Base-by-base conservation (phyloP, 2,329 filamentous ascomycete species). In the Fusarium veterinarium region DNA sequence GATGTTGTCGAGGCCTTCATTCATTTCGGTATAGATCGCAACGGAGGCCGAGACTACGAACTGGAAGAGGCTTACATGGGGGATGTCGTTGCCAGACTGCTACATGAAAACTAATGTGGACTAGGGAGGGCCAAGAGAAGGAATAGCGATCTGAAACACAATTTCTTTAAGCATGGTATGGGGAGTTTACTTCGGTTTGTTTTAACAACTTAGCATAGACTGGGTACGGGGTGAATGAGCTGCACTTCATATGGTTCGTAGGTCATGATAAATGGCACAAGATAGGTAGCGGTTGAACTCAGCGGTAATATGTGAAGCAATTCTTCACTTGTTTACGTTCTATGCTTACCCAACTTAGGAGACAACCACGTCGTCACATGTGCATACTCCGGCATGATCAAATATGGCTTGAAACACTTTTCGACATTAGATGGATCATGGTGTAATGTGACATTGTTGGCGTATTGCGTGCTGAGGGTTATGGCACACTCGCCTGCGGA, bases 1-100 rank as follows among this genome's bases (percentile, higher is more conserved):
- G 87, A 89, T n/a, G 94, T 98, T 3, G 94, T 98, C 0, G 89
- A 92, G 14, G 93, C 94, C 1, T 97, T 98, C 78, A 87, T 92
- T 58, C 93, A 89, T 68, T 91, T 96, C 12, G 93, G 93, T 10
- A 95, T 97, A 74, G 93, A 95, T 71, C 89, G 89, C 23, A 94
- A 92, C 75, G 89, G 88, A 31, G 95, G 95, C 0, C 86, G 91
- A 74, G 93, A 96, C 79, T 96, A 97, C 80, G 91, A 93, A 76
- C 85, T 97, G n/a, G 94, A 97, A 79, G 93, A 96, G 77, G 94
- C 92, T 3, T 95, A 95, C 75, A 94, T 97, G 89, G 94, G 93
- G 7, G 95, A 97, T 75, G 92, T 98, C 71, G 97, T 94, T 1
- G 93, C 94, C 23, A 88, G 92, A 64, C 88, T 98, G 11, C 90